Conservation (phyloP, 1,284 basidiomycete genomes). For the Sporisorium scitamineum region DNA sequence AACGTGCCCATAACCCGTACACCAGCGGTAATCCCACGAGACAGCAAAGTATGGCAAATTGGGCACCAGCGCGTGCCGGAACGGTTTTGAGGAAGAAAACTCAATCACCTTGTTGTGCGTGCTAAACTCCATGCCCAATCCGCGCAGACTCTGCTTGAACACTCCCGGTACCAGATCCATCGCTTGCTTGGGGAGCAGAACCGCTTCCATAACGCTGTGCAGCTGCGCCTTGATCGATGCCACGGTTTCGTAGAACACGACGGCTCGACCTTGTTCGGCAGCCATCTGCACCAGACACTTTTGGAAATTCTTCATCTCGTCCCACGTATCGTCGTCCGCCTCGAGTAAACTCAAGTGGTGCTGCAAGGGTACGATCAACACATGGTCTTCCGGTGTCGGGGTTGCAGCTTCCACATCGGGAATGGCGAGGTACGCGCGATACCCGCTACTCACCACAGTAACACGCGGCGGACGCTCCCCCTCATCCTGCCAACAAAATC, state of each 20-base stretch:
- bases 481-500: slow-evolving; percentile 71
- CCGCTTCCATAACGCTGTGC: slow-evolving; percentile 89
- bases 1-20: slow-evolving; percentile 80
- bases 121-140: slow-evolving; percentile 94
- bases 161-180: slow-evolving; percentile 89
- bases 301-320: slow-evolving; percentile 84
- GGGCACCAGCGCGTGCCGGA: slow-evolving; percentile 77
- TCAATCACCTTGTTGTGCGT: slow-evolving; percentile 97
- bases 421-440: slow-evolving; percentile 86
- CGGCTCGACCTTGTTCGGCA: slow-evolving; percentile 82
- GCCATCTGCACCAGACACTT: slow-evolving; percentile 97
- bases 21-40: slow-evolving; percentile 93
- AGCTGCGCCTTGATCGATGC: slow-evolving; percentile 84
- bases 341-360: slow-evolving; percentile 92
- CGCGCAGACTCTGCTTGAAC: slow-evolving; percentile 93
- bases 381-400: slow-evolving; percentile 77
- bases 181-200: slow-evolving; percentile 86
- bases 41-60: slow-evolving; percentile 99
- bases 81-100: slow-evolving; percentile 75
- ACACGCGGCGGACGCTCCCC: slow-evolving; percentile 79
- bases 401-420: slow-evolving; percentile 87
- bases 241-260: slow-evolving; percentile 94
- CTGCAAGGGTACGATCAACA: slow-evolving; percentile 88
- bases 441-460: slow-evolving; percentile 88
- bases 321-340: slow-evolving; percentile 97